Base-by-base conservation (phyloP, 2,329 filamentous ascomycete species). In the Ploettnerulaceae sp. region DNA sequence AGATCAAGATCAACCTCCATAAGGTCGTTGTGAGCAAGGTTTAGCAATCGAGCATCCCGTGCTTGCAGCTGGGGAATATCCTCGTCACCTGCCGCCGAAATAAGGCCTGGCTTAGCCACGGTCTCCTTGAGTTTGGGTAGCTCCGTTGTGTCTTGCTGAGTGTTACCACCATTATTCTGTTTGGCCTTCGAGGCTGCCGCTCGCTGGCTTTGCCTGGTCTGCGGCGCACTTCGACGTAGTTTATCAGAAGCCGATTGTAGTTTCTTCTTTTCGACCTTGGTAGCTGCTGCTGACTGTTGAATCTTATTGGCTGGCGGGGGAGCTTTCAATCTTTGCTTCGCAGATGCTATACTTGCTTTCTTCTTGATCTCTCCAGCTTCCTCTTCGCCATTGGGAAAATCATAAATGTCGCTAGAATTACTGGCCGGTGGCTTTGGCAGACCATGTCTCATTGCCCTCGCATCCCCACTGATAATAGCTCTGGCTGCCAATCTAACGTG, bases 171-270 rank as follows among this genome's bases (percentile, higher is more conserved):
- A 22, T 43, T 34, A 9, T 42, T 48, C 4, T 29, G 18, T 12
- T 35, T 44, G 4, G 48, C 48, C 33, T 47, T 45, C 26, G 36
- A 26, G 11, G 49, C 49, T 18, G 49, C 47, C 17, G 40, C 36
- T 15, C 49, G 39, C 32, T 45, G 49, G 15, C 49, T 52, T 7
- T 42, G 26, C 28, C 47, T 44, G 9, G 32, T 21, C 3, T 20
- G 4, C 12, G 24, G 11, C 9, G n/a, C n/a, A n/a, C n/a, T n/a
- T n/a, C n/a, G n/a, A n/a, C n/a, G n/a, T n/a, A 49, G 12, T 4
- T 21, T 35, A 31, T 39, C 40, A 9, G 44, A 49, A 33, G 49
- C 44, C 18, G 49, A 52, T 22, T 49, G 35, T 35, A 40, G 44
- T 15, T 49, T 49, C 11, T 29, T 40, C 6, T 15, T 26, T 7